Evolutionary conservation across 768 basidiomycete genomes (phyloP).

Genomic region (Hygrophoropsis aurantiaca): DNA sequence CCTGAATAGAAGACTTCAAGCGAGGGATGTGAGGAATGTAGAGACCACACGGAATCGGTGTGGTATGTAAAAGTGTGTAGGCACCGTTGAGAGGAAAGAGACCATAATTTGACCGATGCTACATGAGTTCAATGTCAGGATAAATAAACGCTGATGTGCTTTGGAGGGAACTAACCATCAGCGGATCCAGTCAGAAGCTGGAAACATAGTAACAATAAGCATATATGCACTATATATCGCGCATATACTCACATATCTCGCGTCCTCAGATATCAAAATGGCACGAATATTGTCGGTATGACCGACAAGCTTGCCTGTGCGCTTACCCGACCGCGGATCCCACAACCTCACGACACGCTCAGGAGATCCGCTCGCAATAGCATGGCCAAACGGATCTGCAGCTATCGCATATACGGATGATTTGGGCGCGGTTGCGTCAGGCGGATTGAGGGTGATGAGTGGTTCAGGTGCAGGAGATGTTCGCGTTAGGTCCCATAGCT

Average conservation of each 20-base stretch:
- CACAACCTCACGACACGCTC: constrained; percentile 89
- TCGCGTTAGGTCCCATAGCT: constrained; percentile 84
- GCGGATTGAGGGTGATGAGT: constrained; percentile 63
- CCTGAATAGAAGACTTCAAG: constrained; percentile 93
- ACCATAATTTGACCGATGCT: constrained; percentile 94
- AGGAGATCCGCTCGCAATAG: constrained; percentile 87
- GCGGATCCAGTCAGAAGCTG: constrained; percentile 85
- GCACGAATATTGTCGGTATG: constrained; percentile 97
- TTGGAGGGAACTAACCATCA: constrained; percentile 60
- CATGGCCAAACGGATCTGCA: constrained; percentile 74
- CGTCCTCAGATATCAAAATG: constrained; percentile 86
- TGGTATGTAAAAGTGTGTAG: constrained; percentile 97
- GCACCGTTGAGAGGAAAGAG: constrained; percentile 81
- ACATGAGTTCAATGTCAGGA: constrained; percentile 12
- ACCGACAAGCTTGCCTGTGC: constrained; percentile 84
- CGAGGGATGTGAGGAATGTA: constrained; percentile 84
- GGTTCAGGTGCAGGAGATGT: constrained; percentile 43
- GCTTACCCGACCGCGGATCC: constrained; percentile 87
- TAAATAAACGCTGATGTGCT: neutral
- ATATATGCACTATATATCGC: constrained; percentile 6
- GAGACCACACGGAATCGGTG: constrained; percentile 91
- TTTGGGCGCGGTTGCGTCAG: constrained; percentile 66
- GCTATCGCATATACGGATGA: constrained; percentile 78
- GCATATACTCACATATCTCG: constrained; percentile 70
- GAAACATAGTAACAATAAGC: constrained; percentile 5